phyloP scores from a whole-genome alignment of 129 eudicot species.

The Silybum marianum region DNA sequence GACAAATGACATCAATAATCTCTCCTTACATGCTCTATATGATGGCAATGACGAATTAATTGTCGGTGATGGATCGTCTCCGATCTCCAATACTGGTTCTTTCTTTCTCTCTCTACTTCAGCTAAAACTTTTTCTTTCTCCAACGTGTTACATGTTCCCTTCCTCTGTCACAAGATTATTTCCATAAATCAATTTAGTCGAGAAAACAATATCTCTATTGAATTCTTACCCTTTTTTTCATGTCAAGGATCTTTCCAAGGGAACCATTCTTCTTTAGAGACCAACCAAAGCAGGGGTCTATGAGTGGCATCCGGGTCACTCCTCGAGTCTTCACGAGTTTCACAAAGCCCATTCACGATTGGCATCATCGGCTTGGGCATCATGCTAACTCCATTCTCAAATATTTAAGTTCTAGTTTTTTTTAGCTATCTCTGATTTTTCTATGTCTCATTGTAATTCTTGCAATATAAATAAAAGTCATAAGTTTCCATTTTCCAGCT shows the following conservation, averaged over 20 bases:
- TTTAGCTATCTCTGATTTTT: background rate
- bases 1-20: background rate
- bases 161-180: background rate
- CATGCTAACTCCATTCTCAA: background rate
- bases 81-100: background rate
- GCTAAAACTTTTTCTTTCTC: background rate
- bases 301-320: background rate
- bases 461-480: constrained; percentile 8
- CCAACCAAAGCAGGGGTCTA: background rate
- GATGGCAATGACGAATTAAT: background rate
- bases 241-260: background rate
- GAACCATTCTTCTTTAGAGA: background rate
- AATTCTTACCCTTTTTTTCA: background rate
- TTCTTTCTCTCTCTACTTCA: background rate
- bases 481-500: background rate
- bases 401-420: background rate
- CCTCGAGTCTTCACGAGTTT: background rate
- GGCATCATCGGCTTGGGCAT: background rate
- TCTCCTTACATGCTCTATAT: background rate
- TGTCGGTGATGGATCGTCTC: background rate
- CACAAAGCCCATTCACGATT: background rate
- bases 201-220: background rate
- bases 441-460: background rate
- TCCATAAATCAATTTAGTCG: background rate
- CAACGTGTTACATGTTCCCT: background rate